phyloP scores from a whole-genome alignment of 257 asterid genomes.

The Gentiana macrophylla region DNA sequence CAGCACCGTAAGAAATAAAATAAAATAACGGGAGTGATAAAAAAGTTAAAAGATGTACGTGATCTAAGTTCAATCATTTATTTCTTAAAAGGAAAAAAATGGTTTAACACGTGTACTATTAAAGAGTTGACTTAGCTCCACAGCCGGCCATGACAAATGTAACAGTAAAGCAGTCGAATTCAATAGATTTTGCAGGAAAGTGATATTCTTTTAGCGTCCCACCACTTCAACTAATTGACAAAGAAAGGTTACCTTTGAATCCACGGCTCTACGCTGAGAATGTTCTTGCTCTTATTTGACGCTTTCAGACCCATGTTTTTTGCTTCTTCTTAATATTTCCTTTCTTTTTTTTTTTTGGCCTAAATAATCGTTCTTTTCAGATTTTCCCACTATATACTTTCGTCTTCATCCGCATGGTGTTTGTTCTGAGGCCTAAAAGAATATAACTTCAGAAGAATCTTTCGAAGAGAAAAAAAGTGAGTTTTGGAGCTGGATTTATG shows the following conservation, averaged over 20 bases:
- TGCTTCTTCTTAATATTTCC: no score
- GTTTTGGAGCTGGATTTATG: neutral
- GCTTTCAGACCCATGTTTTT: no score
- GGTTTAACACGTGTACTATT: no score
- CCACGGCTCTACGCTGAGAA: neutral
- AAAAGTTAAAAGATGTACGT: no score
- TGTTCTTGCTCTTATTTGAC: slow-evolving; percentile 1
- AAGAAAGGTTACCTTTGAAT: neutral
- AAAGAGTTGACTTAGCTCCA: no score
- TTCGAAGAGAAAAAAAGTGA: slow-evolving; percentile 10
- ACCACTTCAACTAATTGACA: neutral
- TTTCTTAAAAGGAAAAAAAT: no score
- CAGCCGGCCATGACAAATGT: neutral
- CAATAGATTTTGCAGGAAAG: slow-evolving; percentile 1
- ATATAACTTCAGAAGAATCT: neutral
- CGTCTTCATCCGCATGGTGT: neutral
- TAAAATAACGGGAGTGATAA: no score
- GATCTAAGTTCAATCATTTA: no score
- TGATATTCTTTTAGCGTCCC: neutral
- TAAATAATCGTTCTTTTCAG: neutral
- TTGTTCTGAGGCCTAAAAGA: neutral
- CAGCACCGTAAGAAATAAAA: no score
- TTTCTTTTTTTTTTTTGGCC: no score
- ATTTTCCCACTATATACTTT: neutral
- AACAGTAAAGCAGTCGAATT: neutral